These are phyloP conservation scores for Ceratobasidium sp. DNA, from an alignment of 1,284 basidiomycete species.

Conservation along the genomic window DNA sequence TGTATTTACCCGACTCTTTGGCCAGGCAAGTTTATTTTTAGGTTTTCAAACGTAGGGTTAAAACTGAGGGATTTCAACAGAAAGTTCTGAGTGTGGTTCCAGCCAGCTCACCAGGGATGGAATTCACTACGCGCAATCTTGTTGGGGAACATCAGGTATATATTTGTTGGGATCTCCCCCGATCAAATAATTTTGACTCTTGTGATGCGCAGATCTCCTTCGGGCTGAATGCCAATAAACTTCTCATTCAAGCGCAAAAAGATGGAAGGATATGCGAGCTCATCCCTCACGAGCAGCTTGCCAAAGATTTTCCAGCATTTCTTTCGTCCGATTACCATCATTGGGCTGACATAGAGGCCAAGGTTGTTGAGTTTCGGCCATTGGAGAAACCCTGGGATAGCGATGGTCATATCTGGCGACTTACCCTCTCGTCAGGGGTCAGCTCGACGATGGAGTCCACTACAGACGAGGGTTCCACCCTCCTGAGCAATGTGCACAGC, in stretches of 20 bases:
- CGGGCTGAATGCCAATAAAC: constrained; percentile 51
- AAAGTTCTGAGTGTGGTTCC: constrained; percentile 59
- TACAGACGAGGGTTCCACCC: background rate
- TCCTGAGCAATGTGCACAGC: constrained; percentile 57
- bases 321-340: constrained; percentile 58
- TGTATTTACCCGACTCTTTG: constrained; percentile 57
- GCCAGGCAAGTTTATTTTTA: constrained; percentile 50
- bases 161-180: background rate
- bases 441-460: constrained; percentile 27
- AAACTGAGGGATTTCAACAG: constrained; percentile 49
- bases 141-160: constrained; percentile 53
- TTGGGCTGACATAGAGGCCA: constrained; percentile 53
- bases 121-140: constrained; percentile 55
- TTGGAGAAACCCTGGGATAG: constrained; percentile 51
- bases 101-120: constrained; percentile 56
- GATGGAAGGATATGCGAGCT: constrained; percentile 55
- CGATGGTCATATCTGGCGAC: constrained; percentile 52
- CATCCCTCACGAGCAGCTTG: constrained; percentile 57
- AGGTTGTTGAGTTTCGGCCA: constrained; percentile 60
- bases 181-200: background rate
- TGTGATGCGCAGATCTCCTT: constrained; percentile 55
- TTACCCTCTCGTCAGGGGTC: constrained; percentile 48
- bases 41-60: background rate
- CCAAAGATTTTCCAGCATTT: constrained; percentile 58
- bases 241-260: constrained; percentile 56